Conservation (phyloP, 306 rosid genomes). For the Gastrolobium bilobum region DNA sequence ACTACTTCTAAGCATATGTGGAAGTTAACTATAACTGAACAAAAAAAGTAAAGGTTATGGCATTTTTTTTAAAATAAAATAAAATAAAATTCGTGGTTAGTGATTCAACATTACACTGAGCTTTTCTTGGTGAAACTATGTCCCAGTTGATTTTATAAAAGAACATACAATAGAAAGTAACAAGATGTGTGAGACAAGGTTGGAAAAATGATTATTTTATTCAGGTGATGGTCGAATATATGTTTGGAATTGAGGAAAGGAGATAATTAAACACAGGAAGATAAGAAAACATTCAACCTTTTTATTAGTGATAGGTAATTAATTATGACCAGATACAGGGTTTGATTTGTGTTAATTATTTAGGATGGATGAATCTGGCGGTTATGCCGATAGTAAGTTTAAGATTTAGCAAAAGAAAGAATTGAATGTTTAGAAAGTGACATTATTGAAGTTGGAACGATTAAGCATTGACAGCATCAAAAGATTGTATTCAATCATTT, state of each 20-base stretch:
- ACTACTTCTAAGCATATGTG: too few species aligned
- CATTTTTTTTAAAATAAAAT: too few species aligned
- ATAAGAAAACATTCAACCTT: neutral
- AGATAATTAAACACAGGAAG: neutral
- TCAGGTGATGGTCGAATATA: neutral
- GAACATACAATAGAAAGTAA: slow-evolving; percentile 15
- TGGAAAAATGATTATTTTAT: neutral
- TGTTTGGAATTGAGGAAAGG: neutral
- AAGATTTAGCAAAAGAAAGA: slow-evolving; percentile 7
- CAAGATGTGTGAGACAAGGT: neutral
- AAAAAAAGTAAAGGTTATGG: too few species aligned
- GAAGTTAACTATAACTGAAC: too few species aligned
- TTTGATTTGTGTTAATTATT: neutral
- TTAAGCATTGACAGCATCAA: neutral
- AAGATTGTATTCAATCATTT: neutral
- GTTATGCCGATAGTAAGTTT: neutral
- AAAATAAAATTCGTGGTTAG: too few species aligned
- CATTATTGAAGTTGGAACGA: slow-evolving; percentile 1
- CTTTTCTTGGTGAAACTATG: neutral
- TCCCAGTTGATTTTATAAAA: neutral
- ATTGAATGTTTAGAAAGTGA: neutral
- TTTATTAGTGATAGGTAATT: neutral
- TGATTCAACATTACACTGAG: neutral
- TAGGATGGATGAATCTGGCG: neutral
- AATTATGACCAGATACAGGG: neutral